Conservation (phyloP, 331 rosid genomes). For the Malus hybrid region DNA sequence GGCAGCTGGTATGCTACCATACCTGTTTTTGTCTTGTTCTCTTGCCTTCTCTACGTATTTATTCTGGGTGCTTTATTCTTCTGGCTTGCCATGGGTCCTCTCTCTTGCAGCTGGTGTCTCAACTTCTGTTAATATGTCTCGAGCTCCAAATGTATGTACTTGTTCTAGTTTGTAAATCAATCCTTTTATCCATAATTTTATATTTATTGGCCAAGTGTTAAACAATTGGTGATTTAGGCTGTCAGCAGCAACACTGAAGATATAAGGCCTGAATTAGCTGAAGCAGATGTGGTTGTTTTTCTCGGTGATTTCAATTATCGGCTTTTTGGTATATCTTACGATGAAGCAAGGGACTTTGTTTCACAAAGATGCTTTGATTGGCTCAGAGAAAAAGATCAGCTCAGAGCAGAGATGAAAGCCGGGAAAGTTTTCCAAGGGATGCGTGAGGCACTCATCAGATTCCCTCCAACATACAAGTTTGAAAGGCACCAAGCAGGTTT, state of each 20-base stretch:
- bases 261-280: constrained; percentile 82
- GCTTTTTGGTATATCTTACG: constrained; percentile 96
- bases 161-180: not conserved
- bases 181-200: constrained; percentile 12
- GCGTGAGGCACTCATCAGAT: constrained; percentile 90
- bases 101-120: constrained; percentile 94
- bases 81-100: constrained; percentile 86
- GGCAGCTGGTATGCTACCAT: constrained; percentile 90
- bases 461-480: constrained; percentile 98
- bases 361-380: constrained; percentile 99
- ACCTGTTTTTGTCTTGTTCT: constrained; percentile 78
- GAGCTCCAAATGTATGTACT: constrained; percentile 59
- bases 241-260: constrained; percentile 46
- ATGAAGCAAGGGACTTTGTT: constrained; percentile 98
- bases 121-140: constrained; percentile 58
- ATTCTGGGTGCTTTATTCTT: constrained; percentile 94
- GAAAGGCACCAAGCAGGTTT: constrained; percentile 87
- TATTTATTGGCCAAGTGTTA: constrained; percentile 2
- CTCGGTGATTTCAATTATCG: constrained; percentile 94
- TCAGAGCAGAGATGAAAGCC: constrained; percentile 89
- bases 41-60: constrained; percentile 90
- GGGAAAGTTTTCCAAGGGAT: constrained; percentile 98
- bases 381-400: constrained; percentile 99
- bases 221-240: constrained; percentile 42
- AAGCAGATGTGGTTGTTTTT: constrained; percentile 93